Evolutionary conservation across 1,139 yeast genomes (phyloP).

Genomic region (Torulaspora pretoriensis): DNA sequence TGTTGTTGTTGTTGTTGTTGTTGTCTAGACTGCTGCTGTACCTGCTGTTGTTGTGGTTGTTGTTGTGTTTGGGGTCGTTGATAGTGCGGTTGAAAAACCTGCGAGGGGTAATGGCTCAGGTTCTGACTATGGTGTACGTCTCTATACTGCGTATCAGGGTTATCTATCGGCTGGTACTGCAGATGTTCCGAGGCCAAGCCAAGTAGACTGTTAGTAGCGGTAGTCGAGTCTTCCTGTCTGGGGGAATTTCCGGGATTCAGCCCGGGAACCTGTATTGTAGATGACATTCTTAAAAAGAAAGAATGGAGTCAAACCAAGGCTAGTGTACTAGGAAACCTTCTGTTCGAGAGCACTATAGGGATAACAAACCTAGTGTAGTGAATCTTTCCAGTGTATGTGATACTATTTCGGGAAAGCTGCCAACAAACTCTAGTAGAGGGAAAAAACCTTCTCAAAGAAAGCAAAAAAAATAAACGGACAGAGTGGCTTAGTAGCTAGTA

Average conservation of each 20-base stretch:
- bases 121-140: slow-evolving; percentile 13
- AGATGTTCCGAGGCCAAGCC: slow-evolving; percentile 19
- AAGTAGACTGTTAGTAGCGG: slow-evolving; percentile 14
- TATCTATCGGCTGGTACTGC: slow-evolving; percentile 22
- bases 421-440: neutral
- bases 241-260: slow-evolving; percentile 19
- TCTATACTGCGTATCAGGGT: slow-evolving; percentile 14
- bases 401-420: slow-evolving; percentile 11
- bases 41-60: slow-evolving; percentile 13
- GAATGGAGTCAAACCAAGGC: neutral
- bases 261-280: slow-evolving; percentile 19
- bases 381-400: neutral
- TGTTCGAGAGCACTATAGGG: neutral
- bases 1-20: slow-evolving; percentile 13
- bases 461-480: neutral
- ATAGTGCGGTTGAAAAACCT: slow-evolving; percentile 13
- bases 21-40: slow-evolving; percentile 11
- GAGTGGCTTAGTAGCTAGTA: neutral
- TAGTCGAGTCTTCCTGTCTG: slow-evolving; percentile 15
- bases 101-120: slow-evolving; percentile 14
- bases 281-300: slow-evolving; percentile 11
- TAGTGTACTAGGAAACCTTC: neutral
- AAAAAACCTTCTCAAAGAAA: neutral
- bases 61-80: slow-evolving; percentile 11
- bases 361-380: neutral